Percentiles rank a stretch among this genome's conserved stretches.
These are phyloP conservation scores for Cercospora canescens DNA, from an alignment of 2,329 filamentous ascomycete genomes.

Conservation along the genomic window DNA sequence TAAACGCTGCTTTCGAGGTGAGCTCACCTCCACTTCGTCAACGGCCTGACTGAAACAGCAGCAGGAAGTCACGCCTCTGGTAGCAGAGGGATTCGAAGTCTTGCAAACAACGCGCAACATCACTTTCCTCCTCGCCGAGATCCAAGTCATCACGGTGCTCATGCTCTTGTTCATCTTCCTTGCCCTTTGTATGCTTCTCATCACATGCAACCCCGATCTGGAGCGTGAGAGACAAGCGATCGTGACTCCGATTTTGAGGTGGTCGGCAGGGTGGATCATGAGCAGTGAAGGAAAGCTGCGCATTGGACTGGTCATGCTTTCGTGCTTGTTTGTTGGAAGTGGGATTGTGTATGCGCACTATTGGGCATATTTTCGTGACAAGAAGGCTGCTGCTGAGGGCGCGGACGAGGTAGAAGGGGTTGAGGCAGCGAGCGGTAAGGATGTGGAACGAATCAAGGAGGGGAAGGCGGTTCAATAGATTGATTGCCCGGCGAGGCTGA, in stretches of 20 bases:
- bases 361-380: slow-evolving; percentile 18
- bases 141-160: slow-evolving; percentile 49
- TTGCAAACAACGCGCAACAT: slow-evolving; percentile 53
- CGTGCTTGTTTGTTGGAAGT: neutral
- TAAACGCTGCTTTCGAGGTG: slow-evolving; percentile 50
- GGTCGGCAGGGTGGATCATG: slow-evolving; percentile 31
- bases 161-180: slow-evolving; percentile 43
- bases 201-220: slow-evolving; percentile 52
- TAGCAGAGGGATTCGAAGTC: slow-evolving; percentile 51
- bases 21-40: neutral
- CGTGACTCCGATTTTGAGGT: slow-evolving; percentile 46
- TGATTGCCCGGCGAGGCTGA: too few species aligned
- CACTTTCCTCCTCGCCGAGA: slow-evolving; percentile 47
- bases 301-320: neutral
- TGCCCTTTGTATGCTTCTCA: slow-evolving; percentile 42
- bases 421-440: slow-evolving; percentile 7
- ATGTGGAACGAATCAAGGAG: slow-evolving; percentile 20
- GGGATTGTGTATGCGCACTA: slow-evolving; percentile 19
- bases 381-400: neutral
- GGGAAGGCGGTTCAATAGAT: slow-evolving; percentile 15
- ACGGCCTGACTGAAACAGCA: neutral
- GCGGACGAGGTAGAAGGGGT: neutral
- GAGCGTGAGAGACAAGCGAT: slow-evolving; percentile 43
- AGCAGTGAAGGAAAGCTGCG: slow-evolving; percentile 15
- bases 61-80: slow-evolving; percentile 49